Percentiles rank a stretch among this genome's conserved stretches.
These are phyloP conservation scores for Balakata baccata DNA, from an alignment of 345 rosid genomes.

Conservation along the genomic window DNA sequence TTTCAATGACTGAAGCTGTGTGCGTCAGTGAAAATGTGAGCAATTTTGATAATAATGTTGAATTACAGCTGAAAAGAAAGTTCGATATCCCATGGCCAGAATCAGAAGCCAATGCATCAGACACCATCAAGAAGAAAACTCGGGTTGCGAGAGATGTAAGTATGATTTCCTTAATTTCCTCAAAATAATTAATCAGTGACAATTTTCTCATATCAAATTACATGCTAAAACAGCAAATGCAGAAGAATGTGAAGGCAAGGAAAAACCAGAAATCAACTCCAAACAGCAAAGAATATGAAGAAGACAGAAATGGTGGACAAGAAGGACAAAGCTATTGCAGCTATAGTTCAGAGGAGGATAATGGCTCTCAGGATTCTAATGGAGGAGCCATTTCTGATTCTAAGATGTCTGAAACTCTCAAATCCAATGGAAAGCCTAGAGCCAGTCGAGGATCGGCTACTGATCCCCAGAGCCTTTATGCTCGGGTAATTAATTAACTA, in stretches of 20 bases:
- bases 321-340: constrained; percentile 53
- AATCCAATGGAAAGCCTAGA: constrained; percentile 59
- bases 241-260: constrained; percentile 33
- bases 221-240: not conserved
- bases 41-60: constrained; percentile 22
- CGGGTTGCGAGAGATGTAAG: constrained; percentile 44
- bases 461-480: constrained; percentile 95
- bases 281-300: constrained; percentile 35
- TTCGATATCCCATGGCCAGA: constrained; percentile 22
- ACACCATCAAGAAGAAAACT: constrained; percentile 34
- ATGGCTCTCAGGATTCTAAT: constrained; percentile 44
- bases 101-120: constrained; percentile 20
- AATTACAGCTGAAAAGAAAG: constrained; percentile 41
- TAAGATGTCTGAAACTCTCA: constrained; percentile 36
- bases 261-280: constrained; percentile 39
- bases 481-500: constrained; percentile 50
- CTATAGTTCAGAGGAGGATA: constrained; percentile 62
- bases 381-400: constrained; percentile 9
- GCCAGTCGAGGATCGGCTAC: constrained; percentile 81
- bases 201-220: not conserved
- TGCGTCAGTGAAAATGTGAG: constrained; percentile 11
- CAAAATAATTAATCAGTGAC: too few species aligned
- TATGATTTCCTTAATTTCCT: not conserved
- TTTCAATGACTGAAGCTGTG: constrained; percentile 25
- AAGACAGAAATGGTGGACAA: constrained; percentile 37